phyloP scores from a whole-genome alignment of 108 stramenopile species.

The Cyclostephanos tholiformis region DNA sequence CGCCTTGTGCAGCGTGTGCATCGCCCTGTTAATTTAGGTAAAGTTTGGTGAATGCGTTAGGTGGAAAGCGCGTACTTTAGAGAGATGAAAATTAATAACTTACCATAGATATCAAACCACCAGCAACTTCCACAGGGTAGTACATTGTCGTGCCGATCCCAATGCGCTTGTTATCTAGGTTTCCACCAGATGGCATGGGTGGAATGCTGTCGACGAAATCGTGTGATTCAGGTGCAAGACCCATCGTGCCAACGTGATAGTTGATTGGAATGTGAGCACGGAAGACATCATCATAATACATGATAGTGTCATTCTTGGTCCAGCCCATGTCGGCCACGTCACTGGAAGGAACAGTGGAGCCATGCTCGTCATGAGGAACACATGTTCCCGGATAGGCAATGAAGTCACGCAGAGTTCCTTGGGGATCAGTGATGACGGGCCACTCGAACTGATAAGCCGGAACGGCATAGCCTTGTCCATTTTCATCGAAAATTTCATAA shows the following conservation, averaged over 20 bases:
- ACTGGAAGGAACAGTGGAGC: slow-evolving; percentile 16
- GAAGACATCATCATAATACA: slow-evolving; percentile 23
- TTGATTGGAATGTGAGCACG: slow-evolving; percentile 47
- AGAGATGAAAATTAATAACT: no score
- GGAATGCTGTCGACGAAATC: slow-evolving; percentile 51
- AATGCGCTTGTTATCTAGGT: slow-evolving; percentile 44
- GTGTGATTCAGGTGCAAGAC: slow-evolving; percentile 39
- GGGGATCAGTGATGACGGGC: slow-evolving; percentile 45
- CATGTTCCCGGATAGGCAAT: slow-evolving; percentile 55
- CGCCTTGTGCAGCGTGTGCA: slow-evolving; percentile 41
- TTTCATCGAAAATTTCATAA: slow-evolving; percentile 41
- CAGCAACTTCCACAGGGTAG: slow-evolving; percentile 41
- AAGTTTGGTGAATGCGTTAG: no score
- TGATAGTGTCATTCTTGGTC: slow-evolving; percentile 25
- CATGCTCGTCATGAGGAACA: slow-evolving; percentile 47
- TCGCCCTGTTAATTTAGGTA: slow-evolving; percentile 21
- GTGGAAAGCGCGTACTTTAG: no score
- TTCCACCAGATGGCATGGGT: slow-evolving; percentile 42
- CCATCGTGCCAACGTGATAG: slow-evolving; percentile 47
- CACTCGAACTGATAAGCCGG: slow-evolving; percentile 52
- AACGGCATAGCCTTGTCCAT: slow-evolving; percentile 30
- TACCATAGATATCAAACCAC: slow-evolving; percentile 31
- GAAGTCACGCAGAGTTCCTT: slow-evolving; percentile 40
- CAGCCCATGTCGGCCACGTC: slow-evolving; percentile 34
- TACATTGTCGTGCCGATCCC: slow-evolving; percentile 45